These are phyloP conservation scores for Aspergillus persii DNA, from an alignment of 2,329 filamentous ascomycete species.

Conservation along the genomic window DNA sequence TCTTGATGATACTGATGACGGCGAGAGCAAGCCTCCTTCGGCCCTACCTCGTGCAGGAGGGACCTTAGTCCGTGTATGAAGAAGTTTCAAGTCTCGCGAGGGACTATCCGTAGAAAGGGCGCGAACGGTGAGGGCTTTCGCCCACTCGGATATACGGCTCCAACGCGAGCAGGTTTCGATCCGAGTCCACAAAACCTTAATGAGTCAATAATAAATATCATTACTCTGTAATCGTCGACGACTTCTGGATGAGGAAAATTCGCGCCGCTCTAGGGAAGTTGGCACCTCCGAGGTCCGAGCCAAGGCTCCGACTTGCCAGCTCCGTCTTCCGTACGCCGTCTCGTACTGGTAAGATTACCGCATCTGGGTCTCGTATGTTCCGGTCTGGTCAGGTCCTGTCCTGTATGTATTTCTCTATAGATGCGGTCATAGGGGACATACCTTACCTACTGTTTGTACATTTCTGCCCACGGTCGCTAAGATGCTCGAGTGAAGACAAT, in stretches of 20 bases:
- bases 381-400: constrained; percentile 4
- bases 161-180: constrained; percentile 1
- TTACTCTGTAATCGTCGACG: too few species aligned
- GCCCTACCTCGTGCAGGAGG: too few species aligned
- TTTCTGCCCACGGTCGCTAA: too few species aligned
- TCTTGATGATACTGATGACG: neutral
- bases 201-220: neutral
- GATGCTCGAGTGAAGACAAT: too few species aligned
- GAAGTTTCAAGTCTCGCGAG: neutral
- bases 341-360: neutral
- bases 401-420: too few species aligned
- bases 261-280: constrained; percentile 5
- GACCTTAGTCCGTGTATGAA: too few species aligned
- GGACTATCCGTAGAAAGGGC: too few species aligned
- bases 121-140: neutral
- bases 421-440: too few species aligned
- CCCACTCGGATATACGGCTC: constrained; percentile 16
- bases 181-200: constrained; percentile 3
- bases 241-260: constrained; percentile 14
- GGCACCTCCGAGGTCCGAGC: constrained; percentile 22
- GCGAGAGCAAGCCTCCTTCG: neutral
- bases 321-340: constrained; percentile 14
- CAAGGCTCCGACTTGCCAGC: constrained; percentile 12
- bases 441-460: too few species aligned
- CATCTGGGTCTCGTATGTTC: neutral